Evolutionary conservation across 2,329 filamentous ascomycete species (phyloP), one percentile per base, ranked within the genome.

Genomic region (Monosporascus sp.): DNA sequence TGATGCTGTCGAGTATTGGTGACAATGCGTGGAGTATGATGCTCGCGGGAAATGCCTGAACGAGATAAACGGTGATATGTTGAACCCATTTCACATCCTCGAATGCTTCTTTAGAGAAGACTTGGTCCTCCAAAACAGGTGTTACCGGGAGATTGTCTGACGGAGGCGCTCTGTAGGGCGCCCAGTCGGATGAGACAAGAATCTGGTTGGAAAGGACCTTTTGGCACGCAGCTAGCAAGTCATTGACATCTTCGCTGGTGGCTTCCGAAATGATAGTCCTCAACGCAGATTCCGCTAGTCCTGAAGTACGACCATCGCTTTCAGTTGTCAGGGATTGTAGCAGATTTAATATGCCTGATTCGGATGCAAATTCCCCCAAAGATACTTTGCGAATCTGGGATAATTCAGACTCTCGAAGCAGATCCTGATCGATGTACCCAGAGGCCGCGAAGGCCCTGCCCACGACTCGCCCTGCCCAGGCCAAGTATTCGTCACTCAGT

Each of bases 391-490:
- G 71, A 61, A 75, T 84, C 59, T 76, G 71, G 15, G 72, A 69
- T 6, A 87, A 68, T 17, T 73, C 73, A 1, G 83, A 84, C 64
- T 89, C 85, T 25, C 77, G 74, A 1, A 86, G 68, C 46, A 88
- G 74, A 48, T 81, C 81, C 37, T 74, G 67, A 17, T 84, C 81
- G 6, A 90, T 78, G 51, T 83, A 76, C 2, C 91, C 91, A 27
- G 84, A 89, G 17, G 88, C 81, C 39, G 87, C 85, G 70, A 92
- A 97, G 0, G 90, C 86, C 65, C 90, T 83, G 7, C 95, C 94
- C 45, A 97, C 76, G 2, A 92, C 87, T 57, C 86, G 82, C 3
- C 89, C 92, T 45, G 89, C 88, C 95, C 95, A 99, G 1, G 89
- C 74, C 1, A 90, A 74, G 66, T 94, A 97, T 17, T 83, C 80